Evolutionary conservation across 805 yeast species (phyloP).

Genomic region (Candida nonsorbophila): DNA sequence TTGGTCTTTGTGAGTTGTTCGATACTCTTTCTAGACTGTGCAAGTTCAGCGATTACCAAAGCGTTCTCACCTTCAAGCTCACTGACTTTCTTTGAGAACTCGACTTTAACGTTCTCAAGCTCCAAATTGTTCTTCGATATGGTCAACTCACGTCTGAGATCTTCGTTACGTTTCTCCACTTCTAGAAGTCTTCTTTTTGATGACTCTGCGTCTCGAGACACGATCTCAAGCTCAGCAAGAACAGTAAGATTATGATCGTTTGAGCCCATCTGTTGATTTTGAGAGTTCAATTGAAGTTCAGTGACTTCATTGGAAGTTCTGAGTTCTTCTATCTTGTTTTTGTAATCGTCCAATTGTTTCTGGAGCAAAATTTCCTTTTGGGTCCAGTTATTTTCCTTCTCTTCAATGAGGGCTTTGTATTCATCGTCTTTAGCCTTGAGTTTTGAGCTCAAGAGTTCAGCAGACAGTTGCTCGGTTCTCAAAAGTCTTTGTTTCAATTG

Average conservation of each 20-base stretch:
- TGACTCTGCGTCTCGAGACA: constrained; percentile 70
- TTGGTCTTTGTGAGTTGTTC: constrained; percentile 16
- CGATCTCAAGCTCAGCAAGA: constrained; percentile 54
- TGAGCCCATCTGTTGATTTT: constrained; percentile 36
- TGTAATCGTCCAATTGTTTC: constrained; percentile 47
- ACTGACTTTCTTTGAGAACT: constrained; percentile 40
- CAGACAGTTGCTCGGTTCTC: constrained; percentile 56
- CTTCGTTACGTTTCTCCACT: constrained; percentile 74
- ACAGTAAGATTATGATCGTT: constrained; percentile 20
- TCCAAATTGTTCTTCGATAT: constrained; percentile 45
- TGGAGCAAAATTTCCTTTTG: constrained; percentile 48
- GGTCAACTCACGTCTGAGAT: constrained; percentile 61
- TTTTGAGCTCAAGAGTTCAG: constrained; percentile 48
- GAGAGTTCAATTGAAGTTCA: constrained; percentile 49
- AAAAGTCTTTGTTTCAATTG: constrained; percentile 58
- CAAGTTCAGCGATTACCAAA: constrained; percentile 51
- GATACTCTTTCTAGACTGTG: constrained; percentile 37
- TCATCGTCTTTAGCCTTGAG: constrained; percentile 72
- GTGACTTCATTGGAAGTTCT: constrained; percentile 62
- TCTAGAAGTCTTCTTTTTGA: constrained; percentile 63
- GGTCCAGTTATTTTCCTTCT: constrained; percentile 66
- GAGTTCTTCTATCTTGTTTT: constrained; percentile 57
- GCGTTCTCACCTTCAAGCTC: constrained; percentile 70
- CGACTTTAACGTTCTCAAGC: constrained; percentile 33
- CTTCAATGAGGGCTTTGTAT: constrained; percentile 61